Percentiles rank a stretch among this genome's conserved stretches.
These are phyloP conservation scores for Mycena galopus DNA, from an alignment of 768 basidiomycete genomes.

Conservation along the genomic window DNA sequence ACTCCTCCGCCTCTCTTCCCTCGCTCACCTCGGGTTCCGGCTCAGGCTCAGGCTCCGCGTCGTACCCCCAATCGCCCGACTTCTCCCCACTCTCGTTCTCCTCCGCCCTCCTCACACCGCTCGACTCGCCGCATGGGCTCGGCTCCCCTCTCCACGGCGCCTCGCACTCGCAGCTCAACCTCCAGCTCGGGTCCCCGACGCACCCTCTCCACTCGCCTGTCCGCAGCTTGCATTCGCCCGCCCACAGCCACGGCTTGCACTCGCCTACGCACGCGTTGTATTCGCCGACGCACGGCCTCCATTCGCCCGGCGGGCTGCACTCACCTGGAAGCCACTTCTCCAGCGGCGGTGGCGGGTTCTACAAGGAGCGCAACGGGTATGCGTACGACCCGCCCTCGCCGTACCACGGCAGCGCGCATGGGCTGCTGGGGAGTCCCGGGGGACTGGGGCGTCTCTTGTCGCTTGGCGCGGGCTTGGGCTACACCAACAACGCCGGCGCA, in stretches of 20 bases:
- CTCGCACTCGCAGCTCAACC: neutral
- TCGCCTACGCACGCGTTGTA: neutral
- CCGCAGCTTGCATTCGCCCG: constrained; percentile 6
- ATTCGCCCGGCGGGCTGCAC: neutral
- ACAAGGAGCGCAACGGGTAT: neutral
- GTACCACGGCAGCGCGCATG: neutral
- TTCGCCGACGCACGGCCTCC: constrained; percentile 6
- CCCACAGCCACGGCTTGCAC: neutral
- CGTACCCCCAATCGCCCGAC: constrained; percentile 55
- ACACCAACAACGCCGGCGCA: neutral
- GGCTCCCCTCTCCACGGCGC: constrained; percentile 14
- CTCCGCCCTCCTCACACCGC: constrained; percentile 63
- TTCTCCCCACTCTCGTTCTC: constrained; percentile 63
- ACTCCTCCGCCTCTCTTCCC: constrained; percentile 14
- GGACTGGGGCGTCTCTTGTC: neutral
- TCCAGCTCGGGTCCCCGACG: constrained; percentile 38
- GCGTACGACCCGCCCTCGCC: constrained; percentile 6
- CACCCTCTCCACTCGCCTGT: constrained; percentile 21
- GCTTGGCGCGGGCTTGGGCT: neutral
- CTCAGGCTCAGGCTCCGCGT: constrained; percentile 35
- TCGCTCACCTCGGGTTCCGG: constrained; percentile 35
- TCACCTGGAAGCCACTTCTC: neutral
- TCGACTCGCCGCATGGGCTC: constrained; percentile 61
- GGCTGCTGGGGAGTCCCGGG: neutral
- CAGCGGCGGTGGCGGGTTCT: neutral